Percentiles rank a stretch among this genome's conserved stretches.
phyloP scores from a whole-genome alignment of 2,329 filamentous ascomycete species.

The Neofusicoccum parvum region DNA sequence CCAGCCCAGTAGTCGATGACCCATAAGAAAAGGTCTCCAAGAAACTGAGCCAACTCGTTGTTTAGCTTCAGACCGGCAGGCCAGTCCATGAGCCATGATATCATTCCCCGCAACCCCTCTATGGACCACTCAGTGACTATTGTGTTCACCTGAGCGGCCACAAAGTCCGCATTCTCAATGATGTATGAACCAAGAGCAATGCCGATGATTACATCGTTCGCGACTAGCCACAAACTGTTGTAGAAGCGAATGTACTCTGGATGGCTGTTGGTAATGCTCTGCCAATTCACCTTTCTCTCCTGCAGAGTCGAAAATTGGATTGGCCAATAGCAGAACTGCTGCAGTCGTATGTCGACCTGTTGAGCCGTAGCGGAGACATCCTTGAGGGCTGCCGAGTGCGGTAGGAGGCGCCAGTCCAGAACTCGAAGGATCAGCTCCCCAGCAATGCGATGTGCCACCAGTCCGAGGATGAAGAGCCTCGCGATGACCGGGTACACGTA shows the following conservation, averaged over 20 bases:
- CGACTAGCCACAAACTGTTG: conserved; percentile 97
- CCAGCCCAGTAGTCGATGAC: conserved; percentile 98
- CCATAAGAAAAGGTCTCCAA: conserved; percentile 95
- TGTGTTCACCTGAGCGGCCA: conserved; percentile 76
- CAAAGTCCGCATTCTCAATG: conserved; percentile 87
- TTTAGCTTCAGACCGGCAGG: conserved; percentile 95
- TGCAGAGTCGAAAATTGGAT: conserved; percentile 92
- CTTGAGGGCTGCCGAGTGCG: conserved; percentile 82
- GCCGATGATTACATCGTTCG: conserved; percentile 97
- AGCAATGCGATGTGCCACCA: conserved; percentile 77
- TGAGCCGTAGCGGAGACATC: conserved; percentile 96
- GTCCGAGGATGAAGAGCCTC: conserved; percentile 69
- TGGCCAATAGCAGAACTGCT: conserved; percentile 99
- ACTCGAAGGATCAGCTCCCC: conserved; percentile 78
- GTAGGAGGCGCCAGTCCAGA: conserved; percentile 81
- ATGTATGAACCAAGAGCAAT: conserved; percentile 96
- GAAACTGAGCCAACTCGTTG: conserved; percentile 86
- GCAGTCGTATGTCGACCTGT: conserved; percentile 92
- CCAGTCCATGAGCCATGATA: conserved; percentile 94
- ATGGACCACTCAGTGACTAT: conserved; percentile 83
- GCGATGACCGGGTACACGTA: conserved; percentile 80
- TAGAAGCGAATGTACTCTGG: conserved; percentile 99
- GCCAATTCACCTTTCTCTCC: conserved; percentile 89
- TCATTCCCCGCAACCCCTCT: conserved; percentile 82
- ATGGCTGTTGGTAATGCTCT: conserved; percentile 91